Evolutionary conservation across 1,284 basidiomycete genomes (phyloP).

Genomic region (Moesziomyces parantarcticus): DNA sequence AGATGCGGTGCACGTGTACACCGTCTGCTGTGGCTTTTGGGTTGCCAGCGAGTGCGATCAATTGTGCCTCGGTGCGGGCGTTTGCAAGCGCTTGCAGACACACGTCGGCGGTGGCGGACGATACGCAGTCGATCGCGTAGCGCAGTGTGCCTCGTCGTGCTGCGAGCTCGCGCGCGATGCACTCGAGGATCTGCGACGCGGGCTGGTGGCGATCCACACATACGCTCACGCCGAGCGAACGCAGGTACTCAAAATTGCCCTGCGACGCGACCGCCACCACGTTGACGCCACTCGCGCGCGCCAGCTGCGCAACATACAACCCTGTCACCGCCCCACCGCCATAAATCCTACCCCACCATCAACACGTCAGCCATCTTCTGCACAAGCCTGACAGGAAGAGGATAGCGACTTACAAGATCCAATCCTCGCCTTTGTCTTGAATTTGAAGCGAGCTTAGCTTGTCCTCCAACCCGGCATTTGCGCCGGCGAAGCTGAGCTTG

Average conservation of each 20-base stretch:
- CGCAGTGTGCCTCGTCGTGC: conserved; percentile 19
- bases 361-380: neutral
- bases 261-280: conserved; percentile 52
- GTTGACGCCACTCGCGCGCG: conserved; percentile 33
- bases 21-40: conserved; percentile 28
- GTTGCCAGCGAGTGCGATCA: conserved; percentile 58
- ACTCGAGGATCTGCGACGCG: conserved; percentile 15
- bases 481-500: conserved; percentile 12
- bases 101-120: conserved; percentile 40
- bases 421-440: conserved; percentile 5
- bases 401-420: conserved; percentile 44
- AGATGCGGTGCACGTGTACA: conserved; percentile 51
- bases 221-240: conserved; percentile 32
- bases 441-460: conserved; percentile 1
- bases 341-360: conserved; percentile 28
- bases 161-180: conserved; percentile 15
- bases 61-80: conserved; percentile 10
- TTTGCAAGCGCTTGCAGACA: conserved; percentile 27
- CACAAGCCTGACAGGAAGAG: neutral
- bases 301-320: conserved; percentile 57
- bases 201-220: conserved; percentile 52
- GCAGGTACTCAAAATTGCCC: conserved; percentile 50
- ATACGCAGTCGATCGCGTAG: conserved; percentile 58
- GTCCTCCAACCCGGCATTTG: neutral
- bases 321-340: conserved; percentile 61